Conservation (phyloP, 2,329 filamentous ascomycete species). For the Colletotrichum kahawae region DNA sequence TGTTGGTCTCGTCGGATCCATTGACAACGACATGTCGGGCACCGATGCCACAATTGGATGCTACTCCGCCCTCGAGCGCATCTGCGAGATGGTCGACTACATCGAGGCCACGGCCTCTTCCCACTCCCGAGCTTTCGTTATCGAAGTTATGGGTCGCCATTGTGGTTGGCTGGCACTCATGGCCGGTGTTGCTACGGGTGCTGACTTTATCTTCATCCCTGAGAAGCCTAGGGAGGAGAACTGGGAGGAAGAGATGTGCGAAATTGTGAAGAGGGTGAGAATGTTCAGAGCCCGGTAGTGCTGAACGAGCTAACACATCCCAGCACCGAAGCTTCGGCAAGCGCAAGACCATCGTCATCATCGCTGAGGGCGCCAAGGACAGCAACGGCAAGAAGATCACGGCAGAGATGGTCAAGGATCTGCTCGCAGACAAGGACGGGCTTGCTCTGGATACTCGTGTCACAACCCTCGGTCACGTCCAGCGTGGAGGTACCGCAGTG, state of each 20-base stretch:
- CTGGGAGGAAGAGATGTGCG: constrained; percentile 89
- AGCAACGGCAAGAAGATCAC: constrained; percentile 83
- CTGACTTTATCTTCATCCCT: constrained; percentile 96
- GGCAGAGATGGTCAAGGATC: constrained; percentile 80
- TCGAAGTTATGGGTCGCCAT: constrained; percentile 98
- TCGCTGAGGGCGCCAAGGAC: constrained; percentile 94
- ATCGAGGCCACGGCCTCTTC: constrained; percentile 95
- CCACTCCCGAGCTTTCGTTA: constrained; percentile 94
- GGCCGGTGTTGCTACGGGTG: constrained; percentile 92
- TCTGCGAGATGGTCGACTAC: constrained; percentile 95
- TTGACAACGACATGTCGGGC: constrained; percentile 97
- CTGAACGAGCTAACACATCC: background rate
- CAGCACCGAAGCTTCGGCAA: constrained; percentile 89
- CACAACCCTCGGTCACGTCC: constrained; percentile 96
- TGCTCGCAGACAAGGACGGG: constrained; percentile 78
- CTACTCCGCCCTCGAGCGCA: constrained; percentile 90
- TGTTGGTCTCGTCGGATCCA: constrained; percentile 93
- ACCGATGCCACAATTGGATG: constrained; percentile 98
- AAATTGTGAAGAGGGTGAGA: constrained; percentile 72
- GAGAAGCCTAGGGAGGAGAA: constrained; percentile 88
- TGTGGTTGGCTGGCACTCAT: constrained; percentile 98
- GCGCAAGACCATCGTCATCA: constrained; percentile 96
- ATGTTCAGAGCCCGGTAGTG: background rate
- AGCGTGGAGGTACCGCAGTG: constrained; percentile 89
- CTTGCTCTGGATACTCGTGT: constrained; percentile 90